Evolutionary conservation across 2,329 filamentous ascomycete genomes (phyloP).

Genomic region (Mollisiaceae sp.): DNA sequence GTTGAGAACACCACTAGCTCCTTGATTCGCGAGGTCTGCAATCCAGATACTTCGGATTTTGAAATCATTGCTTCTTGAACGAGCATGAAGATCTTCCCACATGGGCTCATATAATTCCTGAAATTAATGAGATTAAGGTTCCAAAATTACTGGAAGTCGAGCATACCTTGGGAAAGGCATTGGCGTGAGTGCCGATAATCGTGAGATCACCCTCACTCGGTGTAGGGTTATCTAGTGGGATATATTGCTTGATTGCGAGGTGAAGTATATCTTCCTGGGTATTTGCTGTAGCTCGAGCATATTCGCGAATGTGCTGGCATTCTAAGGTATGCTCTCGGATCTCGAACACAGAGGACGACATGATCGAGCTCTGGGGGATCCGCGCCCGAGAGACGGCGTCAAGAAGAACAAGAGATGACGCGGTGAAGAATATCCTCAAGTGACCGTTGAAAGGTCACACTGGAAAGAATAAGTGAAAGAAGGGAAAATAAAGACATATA

Average conservation of each 20-base stretch:
- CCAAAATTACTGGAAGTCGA: background rate
- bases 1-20: constrained; percentile 78
- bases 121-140: constrained; percentile 5
- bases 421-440: background rate
- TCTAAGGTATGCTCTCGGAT: constrained; percentile 76
- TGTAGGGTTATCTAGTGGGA: constrained; percentile 69
- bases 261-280: constrained; percentile 76
- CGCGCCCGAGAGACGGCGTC: background rate
- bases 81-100: constrained; percentile 79
- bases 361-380: constrained; percentile 6
- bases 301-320: constrained; percentile 82
- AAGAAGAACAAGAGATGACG: background rate
- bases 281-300: constrained; percentile 71
- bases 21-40: constrained; percentile 86
- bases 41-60: constrained; percentile 86
- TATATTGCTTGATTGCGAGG: constrained; percentile 87
- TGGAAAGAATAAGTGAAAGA: background rate
- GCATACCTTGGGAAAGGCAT: constrained; percentile 85
- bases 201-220: constrained; percentile 80
- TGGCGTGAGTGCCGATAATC: constrained; percentile 85
- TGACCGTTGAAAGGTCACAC: background rate
- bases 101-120: constrained; percentile 91
- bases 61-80: constrained; percentile 63
- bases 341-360: constrained; percentile 54
- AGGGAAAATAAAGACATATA: background rate